Percentiles rank a stretch among this genome's conserved stretches.
phyloP scores from a whole-genome alignment of 164 flowering plant species.

The Umbilicus rupestris region DNA sequence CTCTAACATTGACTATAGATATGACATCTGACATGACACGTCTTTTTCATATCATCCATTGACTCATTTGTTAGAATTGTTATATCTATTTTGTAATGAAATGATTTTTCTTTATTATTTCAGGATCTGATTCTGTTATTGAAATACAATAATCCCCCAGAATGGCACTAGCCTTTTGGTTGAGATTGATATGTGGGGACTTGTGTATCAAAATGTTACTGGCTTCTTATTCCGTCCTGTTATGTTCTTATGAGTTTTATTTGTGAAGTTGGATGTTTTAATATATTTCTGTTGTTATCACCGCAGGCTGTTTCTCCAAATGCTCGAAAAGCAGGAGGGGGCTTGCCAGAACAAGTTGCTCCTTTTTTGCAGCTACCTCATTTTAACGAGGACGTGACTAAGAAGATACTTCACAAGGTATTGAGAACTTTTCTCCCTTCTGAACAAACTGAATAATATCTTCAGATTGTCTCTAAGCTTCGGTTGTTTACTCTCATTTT shows the following conservation, averaged over 20 bases:
- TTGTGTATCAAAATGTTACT: neutral
- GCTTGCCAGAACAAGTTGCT: conserved; percentile 70
- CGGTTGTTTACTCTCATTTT: neutral
- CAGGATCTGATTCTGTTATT: no score
- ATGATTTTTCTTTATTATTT: no score
- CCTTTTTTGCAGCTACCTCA: conserved; percentile 95
- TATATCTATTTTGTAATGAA: no score
- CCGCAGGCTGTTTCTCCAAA: conserved; percentile 93
- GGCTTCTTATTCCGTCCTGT: neutral
- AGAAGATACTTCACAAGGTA: conserved; percentile 81
- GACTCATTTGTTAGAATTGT: no score
- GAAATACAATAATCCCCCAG: no score
- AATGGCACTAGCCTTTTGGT: neutral
- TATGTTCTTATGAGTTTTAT: neutral
- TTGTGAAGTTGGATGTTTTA: neutral
- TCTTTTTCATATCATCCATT: no score
- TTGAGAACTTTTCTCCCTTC: neutral
- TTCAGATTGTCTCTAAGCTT: neutral
- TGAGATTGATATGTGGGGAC: neutral
- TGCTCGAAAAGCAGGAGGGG: conserved; percentile 72
- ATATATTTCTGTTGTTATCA: conserved; percentile 1
- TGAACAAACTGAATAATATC: neutral
- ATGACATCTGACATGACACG: no score
- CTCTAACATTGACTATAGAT: no score
- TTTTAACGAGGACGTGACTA: conserved; percentile 61